These are phyloP conservation scores for Penicillium occitanis DNA, from an alignment of 2,329 filamentous ascomycete species.

Conservation along the genomic window DNA sequence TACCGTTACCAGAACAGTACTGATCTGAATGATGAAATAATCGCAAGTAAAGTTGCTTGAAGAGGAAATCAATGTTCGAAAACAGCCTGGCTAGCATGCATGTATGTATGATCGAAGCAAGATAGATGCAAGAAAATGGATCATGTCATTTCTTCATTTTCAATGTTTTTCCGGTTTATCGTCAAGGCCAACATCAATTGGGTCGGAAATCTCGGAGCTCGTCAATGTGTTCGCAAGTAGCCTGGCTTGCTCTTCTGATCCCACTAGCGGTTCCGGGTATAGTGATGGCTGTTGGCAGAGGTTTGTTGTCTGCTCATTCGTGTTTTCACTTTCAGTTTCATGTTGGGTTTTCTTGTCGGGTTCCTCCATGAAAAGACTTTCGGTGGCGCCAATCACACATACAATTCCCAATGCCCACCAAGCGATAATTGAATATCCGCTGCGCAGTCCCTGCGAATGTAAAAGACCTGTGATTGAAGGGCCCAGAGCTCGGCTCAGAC, in stretches of 20 bases:
- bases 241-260: constrained; percentile 13
- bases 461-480: constrained; percentile 84
- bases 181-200: neutral
- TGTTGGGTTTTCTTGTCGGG: constrained; percentile 43
- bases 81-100: constrained; percentile 12
- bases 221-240: constrained; percentile 10
- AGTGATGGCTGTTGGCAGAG: neutral
- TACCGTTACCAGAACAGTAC: constrained; percentile 19
- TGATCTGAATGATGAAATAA: neutral
- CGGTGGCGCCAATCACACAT: constrained; percentile 69
- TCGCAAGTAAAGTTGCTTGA: constrained; percentile 5
- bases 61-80: constrained; percentile 15
- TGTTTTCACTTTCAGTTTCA: constrained; percentile 39
- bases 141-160: neutral
- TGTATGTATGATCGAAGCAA: constrained; percentile 7
- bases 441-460: constrained; percentile 74
- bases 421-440: constrained; percentile 80
- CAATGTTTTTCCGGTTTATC: constrained; percentile 10
- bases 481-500: constrained; percentile 81
- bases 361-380: constrained; percentile 75
- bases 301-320: constrained; percentile 31
- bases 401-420: constrained; percentile 90
- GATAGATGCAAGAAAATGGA: neutral
- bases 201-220: constrained; percentile 10
- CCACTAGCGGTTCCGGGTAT: neutral